A percentile compares a stretch with the other conserved stretches of the same genome.
Conservation (phyloP, 805 yeast genomes). For the Monosporozyma yasuniensis region DNA sequence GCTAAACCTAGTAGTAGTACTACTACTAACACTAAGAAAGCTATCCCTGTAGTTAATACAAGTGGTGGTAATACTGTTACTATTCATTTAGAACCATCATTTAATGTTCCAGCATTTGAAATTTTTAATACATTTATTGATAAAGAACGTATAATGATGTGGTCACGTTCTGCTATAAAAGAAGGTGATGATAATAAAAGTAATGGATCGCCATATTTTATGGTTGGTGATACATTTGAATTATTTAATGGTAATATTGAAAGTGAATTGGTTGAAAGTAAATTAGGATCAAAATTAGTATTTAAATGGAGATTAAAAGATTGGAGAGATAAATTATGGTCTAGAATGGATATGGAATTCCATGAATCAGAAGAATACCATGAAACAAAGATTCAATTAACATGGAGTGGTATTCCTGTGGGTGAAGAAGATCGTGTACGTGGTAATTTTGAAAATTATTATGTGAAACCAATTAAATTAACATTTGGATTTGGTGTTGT, state of each 20-base stretch:
- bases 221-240: conserved; percentile 53
- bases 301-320: conserved; percentile 81
- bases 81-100: conserved; percentile 64
- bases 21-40: conserved; percentile 2
- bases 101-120: conserved; percentile 84
- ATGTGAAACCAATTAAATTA: conserved; percentile 77
- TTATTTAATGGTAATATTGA: conserved; percentile 82
- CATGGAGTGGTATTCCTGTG: conserved; percentile 82
- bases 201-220: conserved; percentile 38
- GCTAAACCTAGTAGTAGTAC: background rate
- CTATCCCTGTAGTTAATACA: background rate
- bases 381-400: conserved; percentile 73
- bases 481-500: conserved; percentile 97
- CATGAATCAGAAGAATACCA: conserved; percentile 59
- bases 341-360: conserved; percentile 56
- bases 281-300: conserved; percentile 44
- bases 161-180: conserved; percentile 62
- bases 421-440: conserved; percentile 90
- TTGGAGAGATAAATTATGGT: conserved; percentile 83
- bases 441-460: conserved; percentile 80
- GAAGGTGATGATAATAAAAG: conserved; percentile 31
- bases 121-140: conserved; percentile 69
- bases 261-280: conserved; percentile 50
- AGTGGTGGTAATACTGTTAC: conserved; percentile 57
- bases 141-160: conserved; percentile 72